These are phyloP conservation scores for Dendrobium catenatum DNA, from an alignment of 106 monocot species.

Conservation along the genomic window DNA sequence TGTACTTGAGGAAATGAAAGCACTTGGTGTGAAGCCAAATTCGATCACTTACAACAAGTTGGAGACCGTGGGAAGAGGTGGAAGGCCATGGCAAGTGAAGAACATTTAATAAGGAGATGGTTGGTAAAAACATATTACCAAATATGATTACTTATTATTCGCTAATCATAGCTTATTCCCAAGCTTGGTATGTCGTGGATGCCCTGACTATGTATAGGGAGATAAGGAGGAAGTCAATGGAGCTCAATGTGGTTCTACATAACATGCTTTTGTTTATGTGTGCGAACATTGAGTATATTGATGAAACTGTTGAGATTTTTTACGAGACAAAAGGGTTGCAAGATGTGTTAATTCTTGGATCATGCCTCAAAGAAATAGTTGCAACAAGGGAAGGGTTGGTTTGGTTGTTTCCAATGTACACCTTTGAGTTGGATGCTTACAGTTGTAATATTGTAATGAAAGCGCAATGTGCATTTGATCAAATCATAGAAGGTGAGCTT, in stretches of 20 bases:
- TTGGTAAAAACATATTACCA: conserved; percentile 32
- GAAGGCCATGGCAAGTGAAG: conserved; percentile 84
- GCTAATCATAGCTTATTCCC: conserved; percentile 48
- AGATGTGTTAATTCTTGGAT: neutral
- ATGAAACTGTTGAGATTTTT: conserved; percentile 59
- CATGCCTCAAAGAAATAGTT: too few relatives aligned
- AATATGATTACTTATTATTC: conserved; percentile 46
- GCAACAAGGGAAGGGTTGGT: too few relatives aligned
- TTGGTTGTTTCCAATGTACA: too few relatives aligned
- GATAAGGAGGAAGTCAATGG: conserved; percentile 49
- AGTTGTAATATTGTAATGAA: too few relatives aligned
- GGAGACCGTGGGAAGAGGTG: conserved; percentile 71
- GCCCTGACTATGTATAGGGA: conserved; percentile 48
- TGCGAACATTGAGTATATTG: conserved; percentile 66
- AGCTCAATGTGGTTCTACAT: conserved; percentile 47
- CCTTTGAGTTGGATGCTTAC: too few relatives aligned
- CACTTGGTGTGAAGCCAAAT: conserved; percentile 72
- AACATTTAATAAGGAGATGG: conserved; percentile 66
- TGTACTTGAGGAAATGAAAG: conserved; percentile 88
- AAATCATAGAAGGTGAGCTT: too few relatives aligned
- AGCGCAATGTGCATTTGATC: too few relatives aligned
- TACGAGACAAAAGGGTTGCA: conserved; percentile 56
- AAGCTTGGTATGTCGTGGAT: conserved; percentile 63
- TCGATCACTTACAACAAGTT: conserved; percentile 60
- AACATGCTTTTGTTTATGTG: conserved; percentile 88